Percentiles rank a stretch among this genome's conserved stretches.
phyloP scores from a whole-genome alignment of 805 yeast species.

The Ogataea corticis region DNA sequence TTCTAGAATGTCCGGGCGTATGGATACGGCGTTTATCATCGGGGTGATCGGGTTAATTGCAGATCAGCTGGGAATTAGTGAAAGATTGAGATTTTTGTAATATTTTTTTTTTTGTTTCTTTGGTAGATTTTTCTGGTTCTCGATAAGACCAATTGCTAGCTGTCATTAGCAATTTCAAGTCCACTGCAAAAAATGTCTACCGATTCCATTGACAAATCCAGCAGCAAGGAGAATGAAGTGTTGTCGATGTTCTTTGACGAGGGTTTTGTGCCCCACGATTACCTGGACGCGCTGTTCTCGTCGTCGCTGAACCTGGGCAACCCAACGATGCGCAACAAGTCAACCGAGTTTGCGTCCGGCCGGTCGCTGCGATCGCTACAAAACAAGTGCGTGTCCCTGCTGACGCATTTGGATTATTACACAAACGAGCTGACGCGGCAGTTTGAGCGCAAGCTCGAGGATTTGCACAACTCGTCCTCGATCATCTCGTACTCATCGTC shows the following conservation, averaged over 20 bases:
- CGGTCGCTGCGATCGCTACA: slow-evolving; percentile 43
- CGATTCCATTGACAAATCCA: slow-evolving; percentile 2
- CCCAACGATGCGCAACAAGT: slow-evolving; percentile 18
- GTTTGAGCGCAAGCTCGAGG: slow-evolving; percentile 49
- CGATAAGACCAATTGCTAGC: not conserved
- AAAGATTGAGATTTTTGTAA: not conserved
- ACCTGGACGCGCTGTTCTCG: slow-evolving; percentile 60
- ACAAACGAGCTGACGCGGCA: slow-evolving; percentile 58
- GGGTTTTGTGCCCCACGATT: slow-evolving; percentile 63
- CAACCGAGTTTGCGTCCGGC: slow-evolving; percentile 34
- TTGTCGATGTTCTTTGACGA: slow-evolving; percentile 69
- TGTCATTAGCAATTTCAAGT: no score
- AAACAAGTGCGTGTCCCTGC: slow-evolving; percentile 48
- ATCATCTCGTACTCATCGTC: slow-evolving; percentile 41
- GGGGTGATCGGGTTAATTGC: not conserved
- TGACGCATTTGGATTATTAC: slow-evolving; percentile 62
- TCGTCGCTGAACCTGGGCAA: slow-evolving; percentile 33
- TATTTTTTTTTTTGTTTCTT: not conserved
- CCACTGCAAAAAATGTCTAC: not conserved
- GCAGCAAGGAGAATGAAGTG: slow-evolving; percentile 38
- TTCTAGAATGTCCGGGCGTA: slow-evolving; percentile 23
- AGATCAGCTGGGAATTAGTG: not conserved
- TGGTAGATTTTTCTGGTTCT: not conserved
- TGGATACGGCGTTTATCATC: slow-evolving; percentile 8
- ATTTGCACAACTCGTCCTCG: slow-evolving; percentile 52